Evolutionary conservation across 1,284 basidiomycete species (phyloP).

Genomic region (Peniophora sp.): DNA sequence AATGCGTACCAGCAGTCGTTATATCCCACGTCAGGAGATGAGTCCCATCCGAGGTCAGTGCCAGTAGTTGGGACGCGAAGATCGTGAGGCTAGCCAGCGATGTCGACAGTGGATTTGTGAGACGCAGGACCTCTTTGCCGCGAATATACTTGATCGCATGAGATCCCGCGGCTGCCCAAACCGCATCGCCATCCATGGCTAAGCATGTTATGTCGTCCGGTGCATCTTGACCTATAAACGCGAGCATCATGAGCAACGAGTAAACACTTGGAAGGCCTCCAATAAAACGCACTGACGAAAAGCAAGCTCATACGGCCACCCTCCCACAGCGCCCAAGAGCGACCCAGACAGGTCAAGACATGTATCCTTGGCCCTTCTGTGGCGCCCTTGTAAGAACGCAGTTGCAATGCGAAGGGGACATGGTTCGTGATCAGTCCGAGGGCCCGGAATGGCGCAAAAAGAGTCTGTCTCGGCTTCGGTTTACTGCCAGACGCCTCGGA

Average conservation of each 20-base stretch:
- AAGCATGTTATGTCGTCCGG: constrained; percentile 69
- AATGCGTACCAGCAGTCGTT: constrained; percentile 44
- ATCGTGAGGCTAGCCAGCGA: constrained; percentile 57
- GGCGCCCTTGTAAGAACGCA: constrained; percentile 81
- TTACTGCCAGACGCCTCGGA: no score
- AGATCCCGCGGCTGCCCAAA: constrained; percentile 75
- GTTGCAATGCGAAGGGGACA: constrained; percentile 86
- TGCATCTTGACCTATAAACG: constrained; percentile 65
- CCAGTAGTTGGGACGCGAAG: constrained; percentile 76
- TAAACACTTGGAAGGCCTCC: neutral
- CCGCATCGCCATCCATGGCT: constrained; percentile 78
- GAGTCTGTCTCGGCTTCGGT: constrained; percentile 16
- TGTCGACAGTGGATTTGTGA: constrained; percentile 58
- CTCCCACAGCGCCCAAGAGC: constrained; percentile 95
- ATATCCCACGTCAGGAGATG: constrained; percentile 79
- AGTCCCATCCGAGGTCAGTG: constrained; percentile 75
- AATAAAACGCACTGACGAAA: constrained; percentile 67
- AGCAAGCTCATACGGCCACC: constrained; percentile 87
- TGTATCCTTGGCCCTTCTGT: constrained; percentile 77
- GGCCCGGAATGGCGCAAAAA: constrained; percentile 94
- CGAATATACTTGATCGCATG: constrained; percentile 75
- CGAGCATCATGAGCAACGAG: constrained; percentile 1
- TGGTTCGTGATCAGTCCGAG: constrained; percentile 90
- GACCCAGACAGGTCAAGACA: constrained; percentile 84
- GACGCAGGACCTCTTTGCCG: constrained; percentile 73